phyloP scores from a whole-genome alignment of 2,329 filamentous ascomycete species.

The Ascocoryne sarcoides region DNA sequence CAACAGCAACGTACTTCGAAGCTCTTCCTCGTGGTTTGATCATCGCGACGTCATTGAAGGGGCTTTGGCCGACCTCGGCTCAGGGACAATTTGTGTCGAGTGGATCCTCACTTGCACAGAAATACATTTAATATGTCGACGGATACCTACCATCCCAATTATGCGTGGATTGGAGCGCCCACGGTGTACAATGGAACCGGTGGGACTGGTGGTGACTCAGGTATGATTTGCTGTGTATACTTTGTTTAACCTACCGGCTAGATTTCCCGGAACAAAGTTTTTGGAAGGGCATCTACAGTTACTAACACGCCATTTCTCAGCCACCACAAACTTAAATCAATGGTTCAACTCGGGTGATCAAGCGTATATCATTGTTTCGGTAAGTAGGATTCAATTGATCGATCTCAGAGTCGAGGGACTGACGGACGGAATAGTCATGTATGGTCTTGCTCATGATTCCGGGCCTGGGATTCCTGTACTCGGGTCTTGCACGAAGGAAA shows the following conservation, averaged over 20 bases:
- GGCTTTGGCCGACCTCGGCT: slow-evolving; percentile 15
- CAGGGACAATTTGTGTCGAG: not conserved
- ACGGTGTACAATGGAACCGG: slow-evolving; percentile 53
- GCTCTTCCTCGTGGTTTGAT: not conserved
- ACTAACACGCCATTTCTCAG: slow-evolving; percentile 36
- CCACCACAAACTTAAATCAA: slow-evolving; percentile 82
- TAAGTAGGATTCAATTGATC: too few relatives aligned
- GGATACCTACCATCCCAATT: slow-evolving; percentile 27
- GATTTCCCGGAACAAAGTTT: not conserved
- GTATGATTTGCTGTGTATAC: slow-evolving; percentile 23
- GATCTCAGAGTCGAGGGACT: too few relatives aligned
- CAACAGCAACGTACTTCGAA: too few relatives aligned
- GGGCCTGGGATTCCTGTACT: slow-evolving; percentile 95
- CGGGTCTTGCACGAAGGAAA: slow-evolving; percentile 92
- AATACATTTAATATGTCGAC: slow-evolving; percentile 4
- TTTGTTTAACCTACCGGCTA: not conserved
- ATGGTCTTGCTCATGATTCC: slow-evolving; percentile 97
- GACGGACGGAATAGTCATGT: too few relatives aligned
- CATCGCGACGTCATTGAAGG: slow-evolving; percentile 3
- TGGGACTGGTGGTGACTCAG: slow-evolving; percentile 28
- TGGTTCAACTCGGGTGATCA: slow-evolving; percentile 89
- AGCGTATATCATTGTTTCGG: slow-evolving; percentile 86
- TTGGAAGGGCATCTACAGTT: slow-evolving; percentile 1
- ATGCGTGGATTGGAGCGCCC: slow-evolving; percentile 50
- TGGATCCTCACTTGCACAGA: slow-evolving; percentile 3